Evolutionary conservation across 306 rosid genomes (phyloP).

Genomic region (Cucurbita pepo): DNA sequence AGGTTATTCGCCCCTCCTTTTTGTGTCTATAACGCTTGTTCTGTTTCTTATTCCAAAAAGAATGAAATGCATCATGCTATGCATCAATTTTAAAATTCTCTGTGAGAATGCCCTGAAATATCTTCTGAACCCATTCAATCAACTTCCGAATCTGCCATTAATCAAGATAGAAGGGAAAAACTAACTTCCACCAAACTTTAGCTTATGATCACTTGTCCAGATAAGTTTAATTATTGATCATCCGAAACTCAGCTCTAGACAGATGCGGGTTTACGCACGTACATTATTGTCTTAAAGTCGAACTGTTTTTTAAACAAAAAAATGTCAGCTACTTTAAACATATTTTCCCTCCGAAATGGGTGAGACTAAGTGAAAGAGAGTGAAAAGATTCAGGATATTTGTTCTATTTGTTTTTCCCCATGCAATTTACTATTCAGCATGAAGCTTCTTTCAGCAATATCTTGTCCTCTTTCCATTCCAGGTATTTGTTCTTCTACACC

Average conservation of each 20-base stretch:
- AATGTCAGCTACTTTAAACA: background rate
- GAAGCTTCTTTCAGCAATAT: background rate
- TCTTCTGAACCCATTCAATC: no score
- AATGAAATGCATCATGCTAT: no score
- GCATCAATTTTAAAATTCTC: no score
- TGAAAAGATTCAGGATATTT: background rate
- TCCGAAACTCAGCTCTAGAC: background rate
- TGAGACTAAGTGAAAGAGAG: background rate
- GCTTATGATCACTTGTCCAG: background rate
- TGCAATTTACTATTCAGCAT: background rate
- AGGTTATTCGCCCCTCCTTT: no score
- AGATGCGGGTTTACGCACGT: background rate
- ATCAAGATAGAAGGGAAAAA: background rate
- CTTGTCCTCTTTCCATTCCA: conserved; percentile 12
- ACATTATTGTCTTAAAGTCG: background rate
- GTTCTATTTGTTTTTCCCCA: background rate
- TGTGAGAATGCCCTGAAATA: no score
- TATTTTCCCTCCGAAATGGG: background rate
- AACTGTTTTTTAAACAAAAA: background rate
- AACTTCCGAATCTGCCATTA: background rate
- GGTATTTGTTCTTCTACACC: conserved; percentile 81
- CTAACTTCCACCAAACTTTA: background rate
- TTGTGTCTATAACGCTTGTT: no score
- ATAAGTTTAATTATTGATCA: background rate
- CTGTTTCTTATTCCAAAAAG: no score